Percentiles rank a stretch among this genome's conserved stretches.
phyloP scores from a whole-genome alignment of 2,329 filamentous ascomycete species.

The Trichoderma endophyticum region DNA sequence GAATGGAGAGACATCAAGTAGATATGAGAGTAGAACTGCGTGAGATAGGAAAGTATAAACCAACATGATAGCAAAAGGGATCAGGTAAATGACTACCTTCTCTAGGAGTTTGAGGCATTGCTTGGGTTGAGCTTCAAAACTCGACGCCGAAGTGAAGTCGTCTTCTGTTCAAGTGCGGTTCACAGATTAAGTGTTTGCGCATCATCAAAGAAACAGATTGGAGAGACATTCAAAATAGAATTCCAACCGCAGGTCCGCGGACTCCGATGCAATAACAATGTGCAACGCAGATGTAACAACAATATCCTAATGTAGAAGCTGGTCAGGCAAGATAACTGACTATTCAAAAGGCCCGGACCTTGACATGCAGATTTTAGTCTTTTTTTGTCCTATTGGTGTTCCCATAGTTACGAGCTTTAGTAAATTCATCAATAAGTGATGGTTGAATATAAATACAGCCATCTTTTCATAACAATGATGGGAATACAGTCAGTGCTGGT shows the following conservation, averaged over 20 bases:
- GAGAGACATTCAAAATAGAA: not conserved
- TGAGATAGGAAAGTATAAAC: not conserved
- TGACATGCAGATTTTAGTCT: not conserved
- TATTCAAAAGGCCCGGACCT: not conserved
- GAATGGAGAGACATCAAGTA: not conserved
- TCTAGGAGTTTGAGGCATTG: not conserved
- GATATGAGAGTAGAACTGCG: not conserved
- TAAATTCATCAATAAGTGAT: not conserved
- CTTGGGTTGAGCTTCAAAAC: not conserved
- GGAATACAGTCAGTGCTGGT: not conserved
- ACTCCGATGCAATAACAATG: not conserved
- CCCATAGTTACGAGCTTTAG: not conserved
- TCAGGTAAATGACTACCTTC: no score
- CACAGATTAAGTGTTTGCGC: not conserved
- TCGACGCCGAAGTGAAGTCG: not conserved
- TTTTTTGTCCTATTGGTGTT: not conserved
- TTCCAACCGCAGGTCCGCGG: not conserved
- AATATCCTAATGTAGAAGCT: not conserved
- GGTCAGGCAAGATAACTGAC: no score
- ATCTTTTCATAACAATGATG: not conserved
- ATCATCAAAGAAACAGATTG: not conserved
- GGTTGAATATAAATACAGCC: not conserved
- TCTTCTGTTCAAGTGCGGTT: not conserved
- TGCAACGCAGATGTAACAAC: not conserved
- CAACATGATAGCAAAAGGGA: rapidly evolving